These are phyloP conservation scores for Trypanosoma melophagium DNA, from an alignment of 208 protist genomes.

Conservation along the genomic window DNA sequence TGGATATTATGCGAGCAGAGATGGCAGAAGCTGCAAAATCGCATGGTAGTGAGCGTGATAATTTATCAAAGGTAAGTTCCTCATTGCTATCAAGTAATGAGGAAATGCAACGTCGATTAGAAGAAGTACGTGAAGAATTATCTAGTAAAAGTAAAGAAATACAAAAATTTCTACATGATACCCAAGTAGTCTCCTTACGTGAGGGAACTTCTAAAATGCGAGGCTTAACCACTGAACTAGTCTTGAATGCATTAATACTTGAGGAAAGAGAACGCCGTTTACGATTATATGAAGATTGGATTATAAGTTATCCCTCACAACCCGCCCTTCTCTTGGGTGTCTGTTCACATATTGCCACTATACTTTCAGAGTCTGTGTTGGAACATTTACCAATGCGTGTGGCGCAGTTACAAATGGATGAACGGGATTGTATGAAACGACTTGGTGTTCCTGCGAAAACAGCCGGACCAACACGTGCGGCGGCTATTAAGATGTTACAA, in stretches of 20 bases:
- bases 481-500: slow-evolving; percentile 4
- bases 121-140: slow-evolving; percentile 9
- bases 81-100: slow-evolving; percentile 16
- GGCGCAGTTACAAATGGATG: slow-evolving; percentile 1
- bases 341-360: slow-evolving; percentile 19
- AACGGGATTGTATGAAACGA: slow-evolving; percentile 6
- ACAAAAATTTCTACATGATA: slow-evolving; percentile 15
- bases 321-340: not conserved
- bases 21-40: slow-evolving; percentile 4
- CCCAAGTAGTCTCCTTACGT: slow-evolving; percentile 4
- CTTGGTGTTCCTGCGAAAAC: slow-evolving; percentile 18
- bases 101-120: slow-evolving; percentile 14
- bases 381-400: slow-evolving; percentile 14
- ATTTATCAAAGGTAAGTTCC: slow-evolving; percentile 6
- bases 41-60: slow-evolving; percentile 18
- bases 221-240: not conserved
- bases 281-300: slow-evolving; percentile 8
- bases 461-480: slow-evolving; percentile 18
- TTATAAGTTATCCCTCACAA: slow-evolving; percentile 1
- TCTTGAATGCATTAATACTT: not conserved
- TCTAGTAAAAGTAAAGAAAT: slow-evolving; percentile 6
- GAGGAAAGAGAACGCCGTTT: slow-evolving; percentile 15
- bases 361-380: slow-evolving; percentile 9
- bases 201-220: slow-evolving; percentile 9
- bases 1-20: slow-evolving; percentile 18